These are phyloP conservation scores for Ceratobasidium theobromae DNA, from an alignment of 1,284 basidiomycete genomes.

Conservation along the genomic window DNA sequence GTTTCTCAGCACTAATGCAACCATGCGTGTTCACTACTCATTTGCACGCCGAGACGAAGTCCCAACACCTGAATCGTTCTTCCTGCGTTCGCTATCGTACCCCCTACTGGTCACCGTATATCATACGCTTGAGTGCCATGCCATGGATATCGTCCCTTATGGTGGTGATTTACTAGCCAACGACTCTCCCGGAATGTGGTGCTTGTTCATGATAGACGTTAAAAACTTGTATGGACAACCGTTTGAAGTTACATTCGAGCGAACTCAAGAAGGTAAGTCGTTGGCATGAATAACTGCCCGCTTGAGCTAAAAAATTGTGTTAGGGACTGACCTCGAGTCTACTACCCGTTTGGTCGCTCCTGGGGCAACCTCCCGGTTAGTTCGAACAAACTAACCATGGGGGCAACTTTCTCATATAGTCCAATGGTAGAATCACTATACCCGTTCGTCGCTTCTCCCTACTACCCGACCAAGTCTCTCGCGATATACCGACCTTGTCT, in stretches of 20 bases:
- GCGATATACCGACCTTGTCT: conserved; percentile 79
- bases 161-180: conserved; percentile 39
- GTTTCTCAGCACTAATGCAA: conserved; percentile 65
- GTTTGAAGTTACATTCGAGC: conserved; percentile 80
- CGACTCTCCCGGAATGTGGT: conserved; percentile 54
- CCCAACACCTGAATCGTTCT: conserved; percentile 51
- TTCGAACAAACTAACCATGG: neutral
- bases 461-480: conserved; percentile 55
- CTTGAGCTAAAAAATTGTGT: neutral
- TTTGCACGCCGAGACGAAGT: conserved; percentile 53
- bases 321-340: conserved; percentile 48
- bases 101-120: conserved; percentile 90
- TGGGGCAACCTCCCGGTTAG: conserved; percentile 78
- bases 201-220: conserved; percentile 83
- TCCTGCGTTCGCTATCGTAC: conserved; percentile 80
- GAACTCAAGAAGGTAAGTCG: conserved; percentile 59
- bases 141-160: conserved; percentile 74
- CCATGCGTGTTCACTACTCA: conserved; percentile 83
- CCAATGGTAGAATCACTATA: conserved; percentile 63
- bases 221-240: conserved; percentile 86
- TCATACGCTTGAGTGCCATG: conserved; percentile 83
- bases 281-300: neutral
- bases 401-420: conserved; percentile 2
- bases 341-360: conserved; percentile 72
- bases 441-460: conserved; percentile 73